Base-by-base conservation (phyloP, 2,329 filamentous ascomycete genomes). In the Sclerotinia minor region DNA sequence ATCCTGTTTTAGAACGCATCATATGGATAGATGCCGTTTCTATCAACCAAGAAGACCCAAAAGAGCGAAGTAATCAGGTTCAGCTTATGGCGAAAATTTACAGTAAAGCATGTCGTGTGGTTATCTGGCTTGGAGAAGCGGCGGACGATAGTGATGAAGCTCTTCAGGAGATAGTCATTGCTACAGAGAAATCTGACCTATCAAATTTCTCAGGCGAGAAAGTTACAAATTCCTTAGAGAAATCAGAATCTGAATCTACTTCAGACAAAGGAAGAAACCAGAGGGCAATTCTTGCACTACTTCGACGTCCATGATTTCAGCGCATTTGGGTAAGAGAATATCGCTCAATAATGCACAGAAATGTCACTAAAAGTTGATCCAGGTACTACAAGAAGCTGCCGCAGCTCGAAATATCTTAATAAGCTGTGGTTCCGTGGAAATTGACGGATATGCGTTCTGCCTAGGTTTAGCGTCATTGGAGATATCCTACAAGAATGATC, bases 41-140 rank as follows among this genome's bases (percentile, higher is more conserved):
- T 13, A 38, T 38, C 35, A 38, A 38, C 13, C 35, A 44, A 44
- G 35, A 35, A 11, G 32, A 59, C 49, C 2, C 35, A 1, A 19
- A 24, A 32, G 67, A 70, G 63, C 45, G 58, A 55, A 57, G 54
- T 6, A n/a, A 53, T 21, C 67, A 69, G 26, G 54, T 70, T 64
- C 63, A 64, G 8, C 63, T 50, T 19, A 70, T 70, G 50, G 63
- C 67, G 50, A 67, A 55, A 15, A 64, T 70, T 24, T 70, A 66
- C 52, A 29, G 35, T 35, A 32, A 70, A 64, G 69, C 54, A 52
- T 61, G 54, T 24, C 57, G 55, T 63, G 64, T 66, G 29, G 3
- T 69, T 2, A 38, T 65, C 58, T 68, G 58, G 65, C 65, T 59
- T 7, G 55, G 55, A 5, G 55, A 59, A 3, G 55, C 0, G 21